Evolutionary conservation across 345 rosid genomes (phyloP).

Genomic region (Capsella bursapastoris): DNA sequence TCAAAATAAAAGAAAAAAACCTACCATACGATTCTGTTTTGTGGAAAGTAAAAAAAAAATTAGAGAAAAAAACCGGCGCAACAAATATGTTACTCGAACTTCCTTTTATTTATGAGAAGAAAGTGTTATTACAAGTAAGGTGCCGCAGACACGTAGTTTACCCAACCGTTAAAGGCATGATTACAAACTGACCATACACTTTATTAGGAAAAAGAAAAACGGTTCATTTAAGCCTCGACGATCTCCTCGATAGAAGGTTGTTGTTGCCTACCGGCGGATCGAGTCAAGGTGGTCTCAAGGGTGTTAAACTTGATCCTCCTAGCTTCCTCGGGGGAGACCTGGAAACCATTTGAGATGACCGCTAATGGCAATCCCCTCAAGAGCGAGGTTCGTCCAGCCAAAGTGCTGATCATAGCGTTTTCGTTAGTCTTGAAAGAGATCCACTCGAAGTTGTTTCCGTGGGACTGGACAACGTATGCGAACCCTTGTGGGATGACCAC

Average conservation of each 20-base stretch:
- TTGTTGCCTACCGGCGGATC: slow-evolving; percentile 25
- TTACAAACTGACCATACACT: slow-evolving; percentile 25
- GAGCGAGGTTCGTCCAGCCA: slow-evolving; percentile 66
- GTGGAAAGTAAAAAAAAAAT: neutral
- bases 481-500: slow-evolving; percentile 72
- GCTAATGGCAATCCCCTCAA: slow-evolving; percentile 60
- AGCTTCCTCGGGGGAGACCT: slow-evolving; percentile 64
- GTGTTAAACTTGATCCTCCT: slow-evolving; percentile 56
- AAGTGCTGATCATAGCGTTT: slow-evolving; percentile 55
- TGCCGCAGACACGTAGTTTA: slow-evolving; percentile 41
- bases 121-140: slow-evolving; percentile 34
- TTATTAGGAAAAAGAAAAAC: slow-evolving; percentile 29
- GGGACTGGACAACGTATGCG: slow-evolving; percentile 55
- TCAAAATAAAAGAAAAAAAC: neutral
- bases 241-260: slow-evolving; percentile 47
- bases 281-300: slow-evolving; percentile 50
- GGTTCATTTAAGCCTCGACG: slow-evolving; percentile 52
- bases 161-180: slow-evolving; percentile 35
- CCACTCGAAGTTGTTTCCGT: slow-evolving; percentile 62
- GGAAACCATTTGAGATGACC: slow-evolving; percentile 56
- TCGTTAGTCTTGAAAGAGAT: slow-evolving; percentile 72
- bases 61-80: neutral
- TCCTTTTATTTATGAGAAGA: slow-evolving; percentile 40
- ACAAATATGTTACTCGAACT: slow-evolving; percentile 23
- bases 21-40: neutral